Base-by-base conservation (phyloP, 805 yeast species). In the Clavispora phyllophila region DNA sequence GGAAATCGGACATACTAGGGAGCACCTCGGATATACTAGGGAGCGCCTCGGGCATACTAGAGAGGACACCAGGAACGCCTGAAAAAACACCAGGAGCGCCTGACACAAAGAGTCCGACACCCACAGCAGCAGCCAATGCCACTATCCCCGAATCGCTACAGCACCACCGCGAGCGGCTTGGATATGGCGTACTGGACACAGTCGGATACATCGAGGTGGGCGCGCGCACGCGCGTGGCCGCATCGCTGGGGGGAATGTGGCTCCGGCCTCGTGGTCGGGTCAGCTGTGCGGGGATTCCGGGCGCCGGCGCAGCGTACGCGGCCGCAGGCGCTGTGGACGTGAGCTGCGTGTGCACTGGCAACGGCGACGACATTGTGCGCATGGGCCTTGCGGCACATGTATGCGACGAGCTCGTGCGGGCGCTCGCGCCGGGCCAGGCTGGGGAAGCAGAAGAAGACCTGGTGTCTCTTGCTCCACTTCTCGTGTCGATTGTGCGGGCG, bases 231-330 rank as follows among this genome's bases (percentile, higher is more conserved):
- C 56, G 26, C 20, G 48, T 51, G 25, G 74, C 70, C 0, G 54
- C 72, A 0, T 76, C 81, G 0, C 76, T 81, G 0, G 83, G 83
- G 1, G 83, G 83, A 0, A 72, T 74, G 41, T 61, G 74, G 44
- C 67, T 75, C 54, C 75, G 76, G 46, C 46, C 63, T 1, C 70
- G 72, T 0, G 79, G 80, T 0, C 48, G 83, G 40, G 58, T 76
- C 2, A 80, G 82, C 7, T 77, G 81, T 58, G 79, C 82, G 9
- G 79, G 75, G 0, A 47, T 76, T 1, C 51, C 66, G 2, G 82
- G 83, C 1, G 60, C 75, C 1, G 75, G 75, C 1, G 56, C 67
- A 14, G 75, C 58, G 40, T 53, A 46, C 32, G 42, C 39, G 39
- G 39, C 27, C 3, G 38, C 41, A 10, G 54, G 55, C 0, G 53